Evolutionary conservation across 163 green algal species (phyloP), one percentile per base, ranked within the genome.

Genomic region (Picocystis sp.): DNA sequence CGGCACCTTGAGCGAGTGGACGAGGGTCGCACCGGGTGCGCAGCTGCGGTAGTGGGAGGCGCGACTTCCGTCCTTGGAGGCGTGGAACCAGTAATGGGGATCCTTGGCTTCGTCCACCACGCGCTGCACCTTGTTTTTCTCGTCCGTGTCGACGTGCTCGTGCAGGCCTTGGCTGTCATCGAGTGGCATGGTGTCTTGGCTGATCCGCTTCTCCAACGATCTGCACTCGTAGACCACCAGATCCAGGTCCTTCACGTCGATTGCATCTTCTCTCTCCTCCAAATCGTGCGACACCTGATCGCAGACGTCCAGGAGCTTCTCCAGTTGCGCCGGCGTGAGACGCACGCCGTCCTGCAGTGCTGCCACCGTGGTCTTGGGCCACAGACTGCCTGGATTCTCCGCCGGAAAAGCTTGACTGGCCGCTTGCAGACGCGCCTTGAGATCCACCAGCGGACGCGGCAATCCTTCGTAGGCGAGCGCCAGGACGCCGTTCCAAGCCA

Each of bases 401-500:
- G 29, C 29, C 5, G 29, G 29, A 38, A 50, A 9, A 50, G 44
- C 44, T 6, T 6, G 6, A 33, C 22, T 50, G 44, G 44, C 21
- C 44, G 5, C 22, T 6, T 9, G 44, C 9, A 25, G 44, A 25
- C 44, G 44, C 21, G 22, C 22, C 22, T 24, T 25, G 44, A 33
- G 22, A 6, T 25, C 22, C 22, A 33, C 44, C 22, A 23, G 22
- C 44, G 21, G 21, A 25, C 22, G 44, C 44, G 44, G 44, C 44
- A 50, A 9, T 11, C 22, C 44, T 25, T 50, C 22, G 44, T 25
- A 50, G 21, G 44, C 44, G 8, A 50, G 44, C 22, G 44, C 9
- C 44, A 50, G 9, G 9, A 50, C 44, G 44, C 44, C 44, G 22
- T 50, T 50, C 44, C 44, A 50, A 23, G 44, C 44, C 22, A 50